Conservation (phyloP, 2,329 filamentous ascomycete genomes). For the Fusarium caatingaense region DNA sequence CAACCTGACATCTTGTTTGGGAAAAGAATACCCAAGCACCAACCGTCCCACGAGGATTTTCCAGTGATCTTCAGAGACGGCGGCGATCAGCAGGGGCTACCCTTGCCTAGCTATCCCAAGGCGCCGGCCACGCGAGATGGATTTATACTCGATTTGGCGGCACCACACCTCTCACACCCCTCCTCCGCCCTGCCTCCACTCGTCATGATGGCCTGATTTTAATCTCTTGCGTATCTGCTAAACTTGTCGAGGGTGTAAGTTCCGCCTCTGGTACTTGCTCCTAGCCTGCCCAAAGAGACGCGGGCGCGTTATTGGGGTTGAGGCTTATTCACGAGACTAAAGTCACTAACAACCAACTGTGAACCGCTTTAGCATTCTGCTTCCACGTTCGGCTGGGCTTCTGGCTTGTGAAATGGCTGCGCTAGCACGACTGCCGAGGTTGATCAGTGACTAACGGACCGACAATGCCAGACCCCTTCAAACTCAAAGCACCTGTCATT, state of each 20-base stretch:
- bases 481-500: conserved; percentile 8
- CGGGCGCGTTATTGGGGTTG: conserved; percentile 30
- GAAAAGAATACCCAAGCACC: conserved; percentile 17
- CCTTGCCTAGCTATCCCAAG: conserved; percentile 39
- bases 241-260: conserved; percentile 36
- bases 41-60: conserved; percentile 43
- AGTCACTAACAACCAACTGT: conserved; percentile 6
- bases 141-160: conserved; percentile 44
- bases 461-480: conserved; percentile 24
- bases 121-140: conserved; percentile 48
- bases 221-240: conserved; percentile 44
- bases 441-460: conserved; percentile 24
- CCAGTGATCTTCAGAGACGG: conserved; percentile 47
- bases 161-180: conserved; percentile 8
- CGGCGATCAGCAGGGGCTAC: conserved; percentile 47
- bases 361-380: conserved; percentile 18
- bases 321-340: conserved; percentile 24
- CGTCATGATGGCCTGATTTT: conserved; percentile 46
- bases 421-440: conserved; percentile 33
- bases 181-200: conserved; percentile 33
- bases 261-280: conserved; percentile 27
- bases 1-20: conserved; percentile 36
- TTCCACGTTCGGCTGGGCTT: conserved; percentile 30
- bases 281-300: conserved; percentile 23
- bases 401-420: conserved; percentile 29